phyloP scores from a whole-genome alignment of 1,139 yeast species.

The Scheffersomyces titani region DNA sequence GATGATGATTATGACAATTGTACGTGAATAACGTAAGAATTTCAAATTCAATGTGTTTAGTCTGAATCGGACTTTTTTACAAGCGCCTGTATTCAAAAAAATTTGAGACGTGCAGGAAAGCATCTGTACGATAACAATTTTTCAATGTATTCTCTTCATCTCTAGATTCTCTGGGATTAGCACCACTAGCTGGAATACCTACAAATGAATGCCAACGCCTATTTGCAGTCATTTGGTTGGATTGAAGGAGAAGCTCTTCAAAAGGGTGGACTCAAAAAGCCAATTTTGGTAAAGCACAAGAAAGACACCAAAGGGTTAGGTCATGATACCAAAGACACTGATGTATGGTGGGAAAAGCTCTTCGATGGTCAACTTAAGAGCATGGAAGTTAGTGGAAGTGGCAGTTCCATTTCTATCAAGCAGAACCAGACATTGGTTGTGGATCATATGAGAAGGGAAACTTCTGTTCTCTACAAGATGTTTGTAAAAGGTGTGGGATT shows the following conservation, averaged over 20 bases:
- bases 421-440: constrained; percentile 44
- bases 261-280: constrained; percentile 79
- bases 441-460: constrained; percentile 46
- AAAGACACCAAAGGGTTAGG: constrained; percentile 90
- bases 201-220: constrained; percentile 71
- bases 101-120: not conserved
- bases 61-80: not conserved
- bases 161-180: not conserved
- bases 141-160: not conserved
- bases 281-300: constrained; percentile 87
- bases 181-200: not conserved
- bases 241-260: constrained; percentile 82
- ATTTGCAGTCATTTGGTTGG: constrained; percentile 86
- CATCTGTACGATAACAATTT: not conserved
- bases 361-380: constrained; percentile 91
- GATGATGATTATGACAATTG: not conserved
- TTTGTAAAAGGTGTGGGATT: constrained; percentile 87
- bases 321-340: constrained; percentile 66
- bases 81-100: not conserved
- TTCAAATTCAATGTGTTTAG: not conserved
- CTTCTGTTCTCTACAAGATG: constrained; percentile 66
- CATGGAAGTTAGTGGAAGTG: constrained; percentile 55
- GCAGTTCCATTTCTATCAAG: constrained; percentile 30
- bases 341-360: constrained; percentile 95
- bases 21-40: not conserved